Base-by-base conservation (phyloP, 306 rosid genomes). In the Erythrophleum fordii region DNA sequence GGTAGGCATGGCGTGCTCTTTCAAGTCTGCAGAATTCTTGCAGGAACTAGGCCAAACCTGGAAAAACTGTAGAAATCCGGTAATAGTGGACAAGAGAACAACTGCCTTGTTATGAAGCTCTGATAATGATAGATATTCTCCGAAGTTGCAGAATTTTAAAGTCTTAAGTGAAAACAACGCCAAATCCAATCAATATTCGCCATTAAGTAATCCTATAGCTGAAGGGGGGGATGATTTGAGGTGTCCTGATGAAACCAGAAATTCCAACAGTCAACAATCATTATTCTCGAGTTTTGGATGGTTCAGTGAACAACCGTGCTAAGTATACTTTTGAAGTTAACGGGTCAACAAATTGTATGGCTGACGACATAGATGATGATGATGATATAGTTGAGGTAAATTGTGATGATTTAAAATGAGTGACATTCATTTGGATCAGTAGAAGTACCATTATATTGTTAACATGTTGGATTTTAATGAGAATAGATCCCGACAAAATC, bases 321-420 rank as follows among this genome's bases (percentile, higher is more conserved):
- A 84, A 77, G 78, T 74, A 74, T 74, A 56, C 80, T 72, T 69
- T 78, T 83, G 86, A 86, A 80, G 73, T 17, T 45, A 85, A 88
- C 0, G 61, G 56, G 26, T 78, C 90, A 71, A 59, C 80, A 58
- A 80, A 81, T 60, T 35, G 78, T 77, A 58, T 88, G 72, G 82
- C 58, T 49, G 78, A 14, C 67, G 79, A 84, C 52, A 69, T 90
- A 58, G 90, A 87, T 68, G 94, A 74, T 62, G 97, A 82, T 0
- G 97, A 94, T 25, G 86, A 78, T 78, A 79, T 95, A 77, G 86
- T 93, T 53, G 91, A 89, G 98, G 99, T 93, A 87, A 88, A 82
- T 77, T 26, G 13, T 61, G 53, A 16, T 1, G 44, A 78, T 75
- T 62, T 61, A 78, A 52, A 85, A 55, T 17, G 67, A 49, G 61